Base-by-base conservation (phyloP, 2,329 filamentous ascomycete species). In the Furcasterigmium sp. region DNA sequence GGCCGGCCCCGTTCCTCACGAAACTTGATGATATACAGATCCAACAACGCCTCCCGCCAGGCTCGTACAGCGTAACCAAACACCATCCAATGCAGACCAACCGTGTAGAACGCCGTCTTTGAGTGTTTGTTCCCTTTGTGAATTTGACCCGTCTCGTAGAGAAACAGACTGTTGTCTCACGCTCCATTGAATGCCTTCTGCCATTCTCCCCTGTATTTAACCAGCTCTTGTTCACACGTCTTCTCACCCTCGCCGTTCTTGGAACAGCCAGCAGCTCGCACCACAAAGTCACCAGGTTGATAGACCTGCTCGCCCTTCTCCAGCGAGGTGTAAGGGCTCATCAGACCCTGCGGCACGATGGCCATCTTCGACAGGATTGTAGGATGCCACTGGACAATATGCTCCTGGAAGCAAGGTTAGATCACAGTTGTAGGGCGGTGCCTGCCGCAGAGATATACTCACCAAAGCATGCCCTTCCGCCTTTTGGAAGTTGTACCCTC, bases 401-500 rank as follows among this genome's bases (percentile, higher is more conserved):
- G 87, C 65, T 91, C 87, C 86, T 91, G 49, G 11, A 25, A 34
- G 38, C 10, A 18, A 14, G 19, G 26, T 47, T 10, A 43, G 41
- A 8, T 29, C n/a, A n/a, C n/a, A n/a, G n/a, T n/a, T n/a, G n/a
- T n/a, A n/a, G n/a, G n/a, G n/a, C n/a, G n/a, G n/a, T n/a, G n/a
- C n/a, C n/a, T 23, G 23, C 26, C 17, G 15, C 32, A 35, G 11
- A 18, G n/a, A 19, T 14, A 21, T 23, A 62, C 82, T 60, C 72
- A 90, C 93, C 70, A 98, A 66, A 40, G 91, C 91, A 69, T 98
- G 91, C 19, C 76, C 80, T 64, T 98, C 93, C 0, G 89, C 91
- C 62, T 94, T 96, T 58, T 94, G 88, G 58, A 98, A 98, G 60
- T 95, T 95, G 68, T 98, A 98, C 53, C 76, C 87, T 50, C 91